Conservation (phyloP, 495 filamentous ascomycete species). For the Hypoxylon cercidicola region DNA sequence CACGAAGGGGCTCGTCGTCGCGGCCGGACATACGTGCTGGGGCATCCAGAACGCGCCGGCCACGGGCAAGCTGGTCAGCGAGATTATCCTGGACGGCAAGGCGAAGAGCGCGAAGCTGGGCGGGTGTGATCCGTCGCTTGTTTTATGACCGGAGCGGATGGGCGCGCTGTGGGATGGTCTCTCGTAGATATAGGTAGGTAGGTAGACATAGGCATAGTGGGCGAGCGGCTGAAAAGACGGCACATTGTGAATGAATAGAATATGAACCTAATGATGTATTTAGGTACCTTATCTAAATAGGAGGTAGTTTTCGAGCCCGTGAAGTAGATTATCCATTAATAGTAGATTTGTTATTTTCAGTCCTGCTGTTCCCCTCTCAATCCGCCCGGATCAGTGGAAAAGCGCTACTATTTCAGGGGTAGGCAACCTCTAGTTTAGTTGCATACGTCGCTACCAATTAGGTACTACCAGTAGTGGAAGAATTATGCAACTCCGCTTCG, state of each 20-base stretch:
- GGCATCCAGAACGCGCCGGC: conserved; percentile 90
- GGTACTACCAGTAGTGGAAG: not conserved
- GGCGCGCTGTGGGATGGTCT: conserved; percentile 26
- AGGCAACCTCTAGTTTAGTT: not conserved
- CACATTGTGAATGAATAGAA: not conserved
- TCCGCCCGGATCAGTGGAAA: not conserved
- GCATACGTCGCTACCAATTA: not conserved
- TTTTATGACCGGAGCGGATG: conserved; percentile 36
- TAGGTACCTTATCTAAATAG: no score
- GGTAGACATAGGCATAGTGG: not conserved
- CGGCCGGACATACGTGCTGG: conserved; percentile 89
- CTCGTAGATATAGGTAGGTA: not conserved
- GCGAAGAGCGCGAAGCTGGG: conserved; percentile 70
- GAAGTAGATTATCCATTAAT: no score
- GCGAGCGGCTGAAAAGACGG: no score
- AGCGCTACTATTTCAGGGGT: not conserved
- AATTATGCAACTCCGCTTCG: not conserved
- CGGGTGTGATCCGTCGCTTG: conserved; percentile 37
- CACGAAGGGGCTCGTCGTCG: conserved; percentile 77
- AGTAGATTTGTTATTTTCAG: no score
- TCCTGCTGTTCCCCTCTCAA: no score
- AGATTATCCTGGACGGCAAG: conserved; percentile 78
- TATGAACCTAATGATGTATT: not conserved
- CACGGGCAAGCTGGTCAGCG: conserved; percentile 83
- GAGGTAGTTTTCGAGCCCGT: no score